Conservation (phyloP, 768 basidiomycete genomes). For the Naganishia randhawae region DNA sequence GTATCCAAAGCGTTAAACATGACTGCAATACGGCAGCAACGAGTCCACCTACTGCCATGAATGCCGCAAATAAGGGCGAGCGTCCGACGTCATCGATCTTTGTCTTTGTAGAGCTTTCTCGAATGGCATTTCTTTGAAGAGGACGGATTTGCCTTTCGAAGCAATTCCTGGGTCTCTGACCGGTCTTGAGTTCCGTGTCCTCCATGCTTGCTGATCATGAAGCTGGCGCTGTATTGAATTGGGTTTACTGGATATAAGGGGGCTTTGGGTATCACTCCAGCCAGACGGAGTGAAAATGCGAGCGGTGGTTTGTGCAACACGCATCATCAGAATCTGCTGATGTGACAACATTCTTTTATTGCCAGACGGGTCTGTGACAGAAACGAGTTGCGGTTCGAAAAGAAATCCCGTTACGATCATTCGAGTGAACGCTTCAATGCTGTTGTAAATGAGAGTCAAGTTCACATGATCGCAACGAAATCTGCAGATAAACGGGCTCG, state of each 20-base stretch:
- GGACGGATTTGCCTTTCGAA: slow-evolving; percentile 9
- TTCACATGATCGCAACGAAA: neutral
- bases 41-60: slow-evolving; percentile 60
- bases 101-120: slow-evolving; percentile 50
- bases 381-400: slow-evolving; percentile 60
- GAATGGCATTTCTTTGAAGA: slow-evolving; percentile 50
- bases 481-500: neutral
- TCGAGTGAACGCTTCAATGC: slow-evolving; percentile 78
- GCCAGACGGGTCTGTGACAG: neutral
- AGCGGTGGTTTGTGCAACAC: neutral
- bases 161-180: slow-evolving; percentile 52
- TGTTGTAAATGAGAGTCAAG: slow-evolving; percentile 40
- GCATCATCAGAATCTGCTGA: neutral
- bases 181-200: slow-evolving; percentile 31
- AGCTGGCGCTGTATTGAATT: slow-evolving; percentile 6
- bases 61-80: slow-evolving; percentile 81
- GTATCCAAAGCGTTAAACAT: neutral
- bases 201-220: slow-evolving; percentile 25
- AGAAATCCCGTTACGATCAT: slow-evolving; percentile 85
- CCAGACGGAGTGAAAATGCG: neutral
- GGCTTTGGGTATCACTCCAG: neutral
- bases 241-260: neutral
- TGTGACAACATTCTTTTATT: slow-evolving; percentile 14
- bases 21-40: neutral
- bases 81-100: slow-evolving; percentile 42